Conservation (phyloP, 2,329 filamentous ascomycete genomes). For the Penicillium psychrosexuale region DNA sequence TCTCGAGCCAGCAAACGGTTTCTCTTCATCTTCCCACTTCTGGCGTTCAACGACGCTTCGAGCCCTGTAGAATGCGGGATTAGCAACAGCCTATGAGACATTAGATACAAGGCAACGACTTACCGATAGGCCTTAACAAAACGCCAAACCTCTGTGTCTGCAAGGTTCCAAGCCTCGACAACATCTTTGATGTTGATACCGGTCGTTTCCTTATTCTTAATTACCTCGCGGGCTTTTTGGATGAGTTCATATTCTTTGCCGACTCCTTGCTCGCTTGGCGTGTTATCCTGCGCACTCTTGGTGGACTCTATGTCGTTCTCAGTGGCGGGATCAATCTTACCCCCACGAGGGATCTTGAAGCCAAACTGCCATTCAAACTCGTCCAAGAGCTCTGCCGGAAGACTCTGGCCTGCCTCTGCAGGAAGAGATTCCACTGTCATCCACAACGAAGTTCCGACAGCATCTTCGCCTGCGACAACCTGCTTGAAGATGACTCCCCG, state of each 20-base stretch:
- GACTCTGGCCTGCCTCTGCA: slow-evolving; percentile 48
- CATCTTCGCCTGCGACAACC: slow-evolving; percentile 67
- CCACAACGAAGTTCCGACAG: slow-evolving; percentile 69
- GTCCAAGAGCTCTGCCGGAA: slow-evolving; percentile 51
- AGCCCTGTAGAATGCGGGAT: slow-evolving; percentile 38
- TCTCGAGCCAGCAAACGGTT: slow-evolving; percentile 50
- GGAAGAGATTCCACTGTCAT: slow-evolving; percentile 66
- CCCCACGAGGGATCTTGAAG: slow-evolving; percentile 66
- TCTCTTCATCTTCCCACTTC: slow-evolving; percentile 61
- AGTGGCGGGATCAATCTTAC: slow-evolving; percentile 39
- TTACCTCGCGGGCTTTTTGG: slow-evolving; percentile 49
- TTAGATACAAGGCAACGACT: slow-evolving; percentile 14
- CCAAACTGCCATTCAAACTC: slow-evolving; percentile 89
- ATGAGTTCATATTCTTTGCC: slow-evolving; percentile 48
- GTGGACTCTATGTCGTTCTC: slow-evolving; percentile 29
- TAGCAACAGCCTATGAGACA: slow-evolving; percentile 3
- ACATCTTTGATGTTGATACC: slow-evolving; percentile 43
- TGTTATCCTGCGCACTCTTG: slow-evolving; percentile 35
- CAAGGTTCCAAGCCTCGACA: slow-evolving; percentile 56
- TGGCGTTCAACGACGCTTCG: slow-evolving; percentile 55
- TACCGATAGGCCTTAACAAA: slow-evolving; percentile 58
- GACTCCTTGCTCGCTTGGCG: slow-evolving; percentile 38
- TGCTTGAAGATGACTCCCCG: slow-evolving; percentile 77
- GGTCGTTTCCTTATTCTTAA: slow-evolving; percentile 40
- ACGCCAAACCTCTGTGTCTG: slow-evolving; percentile 63